Conservation (phyloP, 176 grass and related monocot genomes). For the Puccinellia tenuiflora region DNA sequence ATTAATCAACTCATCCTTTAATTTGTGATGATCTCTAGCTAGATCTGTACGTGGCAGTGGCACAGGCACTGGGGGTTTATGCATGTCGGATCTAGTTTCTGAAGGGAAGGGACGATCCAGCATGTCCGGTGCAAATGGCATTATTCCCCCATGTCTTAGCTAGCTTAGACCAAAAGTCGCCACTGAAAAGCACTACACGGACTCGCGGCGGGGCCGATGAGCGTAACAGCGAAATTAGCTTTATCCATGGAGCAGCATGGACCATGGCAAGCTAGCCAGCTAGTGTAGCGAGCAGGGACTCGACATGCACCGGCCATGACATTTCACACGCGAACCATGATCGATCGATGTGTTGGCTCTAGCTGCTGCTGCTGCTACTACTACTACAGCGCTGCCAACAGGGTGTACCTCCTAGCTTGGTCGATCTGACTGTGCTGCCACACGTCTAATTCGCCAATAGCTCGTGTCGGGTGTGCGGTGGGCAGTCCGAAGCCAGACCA, state of each 20-base stretch:
- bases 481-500: not conserved
- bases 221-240: conserved; percentile 9
- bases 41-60: not conserved
- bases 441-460: conserved; percentile 14
- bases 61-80: not conserved
- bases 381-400: not conserved
- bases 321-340: not conserved
- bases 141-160: conserved; percentile 20
- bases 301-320: not conserved
- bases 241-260: not conserved
- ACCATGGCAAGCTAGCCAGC: not conserved
- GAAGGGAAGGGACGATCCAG: not conserved
- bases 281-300: too few relatives aligned
- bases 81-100: not conserved
- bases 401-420: not conserved
- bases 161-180: conserved; percentile 39
- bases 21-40: too few relatives aligned
- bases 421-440: not conserved
- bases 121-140: conserved; percentile 20
- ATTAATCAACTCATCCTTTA: too few relatives aligned
- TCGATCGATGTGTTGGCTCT: not conserved
- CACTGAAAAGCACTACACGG: conserved; percentile 21
- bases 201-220: not conserved
- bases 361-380: not conserved
- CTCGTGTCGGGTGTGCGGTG: not conserved